Base-by-base conservation (phyloP, 1,139 yeast genomes). In the Debaryomycetaceae sp. region DNA sequence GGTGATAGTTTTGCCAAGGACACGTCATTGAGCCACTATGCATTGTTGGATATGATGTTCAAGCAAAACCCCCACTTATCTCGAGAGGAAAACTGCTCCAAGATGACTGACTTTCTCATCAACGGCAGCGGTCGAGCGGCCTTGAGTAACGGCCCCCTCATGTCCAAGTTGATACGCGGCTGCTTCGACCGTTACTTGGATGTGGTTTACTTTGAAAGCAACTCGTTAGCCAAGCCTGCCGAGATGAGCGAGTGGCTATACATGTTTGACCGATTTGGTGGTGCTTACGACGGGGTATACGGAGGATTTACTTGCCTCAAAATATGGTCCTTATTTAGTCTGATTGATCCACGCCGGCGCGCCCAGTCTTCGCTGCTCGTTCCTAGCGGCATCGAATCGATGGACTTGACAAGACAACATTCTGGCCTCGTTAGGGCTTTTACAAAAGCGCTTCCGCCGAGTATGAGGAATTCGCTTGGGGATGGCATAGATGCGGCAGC, bases 231-330 rank as follows among this genome's bases (percentile, higher is more conserved):
- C 2, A 79, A 78, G 38, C 85, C 94, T 0, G 54, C 72, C 11
- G 58, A 54, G 25, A 54, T 85, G 11, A 72, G 83, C 26, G 94
- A 85, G 37, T 87, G 95, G 95, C 48, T 82, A 18, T 67, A 57
- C 37, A 80, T 78, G 46, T 70, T 74, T 38, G 96, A 86, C 44
- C 26, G 30, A 25, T 27, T 68, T 32, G 65, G 66, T 32, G 30
- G 35, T 27, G 34, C 31, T 26, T 34, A 36, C 23, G 31, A 37
- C 25, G 38, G 37, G 14, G 81, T 76, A 23, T 83, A 81, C 45
- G 58, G 72, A 7, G 57, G 77, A 1, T 57, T 70, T 20, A 70
- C 79, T 0, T 71, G 77, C 3, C 48, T 81, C 43, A 80, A 78
- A 31, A 71, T 78, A 31, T 79, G 75, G 64, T 57, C 70, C 7